Conservation (phyloP, 164 flowering plant species). For the Stephania cephalantha region DNA sequence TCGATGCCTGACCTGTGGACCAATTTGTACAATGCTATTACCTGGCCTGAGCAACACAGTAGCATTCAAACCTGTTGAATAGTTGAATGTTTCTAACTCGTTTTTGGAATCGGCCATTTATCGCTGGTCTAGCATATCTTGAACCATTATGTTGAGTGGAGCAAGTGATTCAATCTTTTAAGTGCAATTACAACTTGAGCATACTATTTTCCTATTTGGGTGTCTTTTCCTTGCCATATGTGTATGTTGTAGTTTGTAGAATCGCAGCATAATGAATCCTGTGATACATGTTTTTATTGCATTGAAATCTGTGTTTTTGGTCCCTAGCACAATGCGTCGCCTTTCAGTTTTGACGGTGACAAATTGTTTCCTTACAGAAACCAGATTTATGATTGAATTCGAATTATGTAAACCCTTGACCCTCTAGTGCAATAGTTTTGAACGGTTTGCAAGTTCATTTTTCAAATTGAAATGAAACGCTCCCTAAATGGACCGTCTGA, state of each 20-base stretch:
- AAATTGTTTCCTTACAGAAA: neutral
- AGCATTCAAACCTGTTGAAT: neutral
- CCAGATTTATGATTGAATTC: neutral
- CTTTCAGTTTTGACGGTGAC: neutral
- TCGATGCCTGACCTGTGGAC: no score
- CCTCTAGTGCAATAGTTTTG: neutral
- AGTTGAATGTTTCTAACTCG: neutral
- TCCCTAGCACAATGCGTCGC: neutral
- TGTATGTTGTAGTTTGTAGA: no score
- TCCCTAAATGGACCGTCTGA: neutral
- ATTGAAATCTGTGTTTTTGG: neutral
- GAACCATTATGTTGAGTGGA: neutral
- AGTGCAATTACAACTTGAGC: neutral
- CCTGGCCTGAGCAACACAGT: no score
- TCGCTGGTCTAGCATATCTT: neutral
- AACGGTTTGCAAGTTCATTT: neutral
- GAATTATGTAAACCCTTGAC: neutral
- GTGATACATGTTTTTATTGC: neutral
- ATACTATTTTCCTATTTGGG: neutral
- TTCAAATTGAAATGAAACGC: neutral
- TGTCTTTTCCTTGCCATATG: neutral
- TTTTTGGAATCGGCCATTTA: neutral
- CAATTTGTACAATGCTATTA: no score
- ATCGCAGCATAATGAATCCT: no score
- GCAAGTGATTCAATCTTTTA: no score